Conservation (phyloP, 306 rosid genomes). For the Cucumis melo region DNA sequence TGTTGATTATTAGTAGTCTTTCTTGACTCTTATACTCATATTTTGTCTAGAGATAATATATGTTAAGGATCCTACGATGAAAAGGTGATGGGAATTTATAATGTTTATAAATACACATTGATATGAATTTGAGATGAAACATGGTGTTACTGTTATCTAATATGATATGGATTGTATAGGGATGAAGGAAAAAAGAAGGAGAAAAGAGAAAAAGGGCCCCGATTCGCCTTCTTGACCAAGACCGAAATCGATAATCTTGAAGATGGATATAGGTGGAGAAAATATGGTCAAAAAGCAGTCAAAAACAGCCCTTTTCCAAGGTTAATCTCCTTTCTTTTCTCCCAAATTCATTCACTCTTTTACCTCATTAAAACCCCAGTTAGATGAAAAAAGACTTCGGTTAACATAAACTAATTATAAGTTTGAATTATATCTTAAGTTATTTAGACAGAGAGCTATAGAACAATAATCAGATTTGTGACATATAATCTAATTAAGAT, state of each 20-base stretch:
- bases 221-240: conserved; percentile 45
- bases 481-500: not conserved
- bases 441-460: too few species aligned
- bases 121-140: too few species aligned
- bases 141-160: too few species aligned
- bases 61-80: too few species aligned
- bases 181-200: conserved; percentile 27
- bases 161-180: not conserved
- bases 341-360: not conserved
- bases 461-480: not conserved
- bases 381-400: too few species aligned
- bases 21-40: too few species aligned
- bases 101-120: too few species aligned
- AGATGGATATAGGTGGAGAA: conserved; percentile 62
- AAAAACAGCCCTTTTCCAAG: conserved; percentile 58
- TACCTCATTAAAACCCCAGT: not conserved
- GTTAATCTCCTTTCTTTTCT: conserved; percentile 8
- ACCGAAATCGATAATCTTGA: conserved; percentile 47
- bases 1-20: too few species aligned
- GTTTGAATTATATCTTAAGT: too few species aligned
- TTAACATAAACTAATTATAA: too few species aligned
- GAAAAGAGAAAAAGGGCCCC: conserved; percentile 34
- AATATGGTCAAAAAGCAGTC: conserved; percentile 57
- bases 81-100: too few species aligned
- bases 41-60: too few species aligned